Evolutionary conservation across 2,329 filamentous ascomycete genomes (phyloP), one percentile per base, ranked within the genome.

Genomic region (Ophiostoma piceae): DNA sequence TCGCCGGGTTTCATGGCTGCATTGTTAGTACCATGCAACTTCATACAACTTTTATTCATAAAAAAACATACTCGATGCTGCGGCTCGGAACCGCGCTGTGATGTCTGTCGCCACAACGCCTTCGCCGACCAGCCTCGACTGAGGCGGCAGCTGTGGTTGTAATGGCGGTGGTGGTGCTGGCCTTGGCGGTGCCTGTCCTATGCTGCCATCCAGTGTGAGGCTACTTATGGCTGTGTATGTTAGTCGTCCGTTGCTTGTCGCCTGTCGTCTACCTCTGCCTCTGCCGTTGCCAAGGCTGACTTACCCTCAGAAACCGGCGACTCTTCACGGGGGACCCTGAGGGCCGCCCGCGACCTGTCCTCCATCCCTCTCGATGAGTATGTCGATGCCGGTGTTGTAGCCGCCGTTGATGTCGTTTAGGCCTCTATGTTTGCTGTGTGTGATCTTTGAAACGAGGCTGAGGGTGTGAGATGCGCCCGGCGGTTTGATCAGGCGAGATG

Each of bases 1-100:
- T 96, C 88, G 41, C 95, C 95, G 8, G 91, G 88, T 66, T 85
- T 80, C 70, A 98, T 82, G 72, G 87, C 93, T 96, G 7, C 32
- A 19, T 16, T 35, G 43, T 47, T 37, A 57, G 14, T 62, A 32
- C 19, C 8, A 43, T 35, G 22, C 12, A 43, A 12, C 16, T 14
- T 43, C 41, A 43, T 14, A 1, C 37, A 29, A 29, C 26, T 29
- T 29, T 29, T 1, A 1, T 29, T 29, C 26, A n/a, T 29, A 29
- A 29, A 29, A 2, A 29, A 35, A 35, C 83, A 68, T 77, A 89
- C 87, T 80, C 68, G 82, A 79, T 32, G 84, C 82, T 12, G 87
- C 87, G 29, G 80, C 75, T 6, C 77, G 76, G 74, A 90, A 89
- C 72, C 81, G 81, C 22, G 82, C 76, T 1, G 87, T 89, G 68